These are phyloP conservation scores for Podospora anserina DNA, from an alignment of 495 filamentous ascomycete species.

Conservation along the genomic window DNA sequence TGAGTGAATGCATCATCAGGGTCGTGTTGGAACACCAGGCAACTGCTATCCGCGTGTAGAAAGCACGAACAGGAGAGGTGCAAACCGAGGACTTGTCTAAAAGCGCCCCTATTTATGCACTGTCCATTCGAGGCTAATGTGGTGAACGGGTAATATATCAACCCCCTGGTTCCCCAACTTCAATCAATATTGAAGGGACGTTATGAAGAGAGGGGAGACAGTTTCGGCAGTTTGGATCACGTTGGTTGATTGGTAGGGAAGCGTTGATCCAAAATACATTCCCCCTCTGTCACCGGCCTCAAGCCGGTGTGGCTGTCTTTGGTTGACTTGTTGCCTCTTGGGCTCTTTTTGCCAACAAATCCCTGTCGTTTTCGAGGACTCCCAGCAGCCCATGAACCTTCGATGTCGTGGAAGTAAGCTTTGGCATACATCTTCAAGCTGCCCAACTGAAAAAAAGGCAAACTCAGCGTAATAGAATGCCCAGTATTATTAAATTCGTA, in stretches of 20 bases:
- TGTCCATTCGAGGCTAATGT: not conserved
- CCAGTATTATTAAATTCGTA: not conserved
- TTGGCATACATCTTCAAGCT: not conserved
- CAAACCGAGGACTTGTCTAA: not conserved
- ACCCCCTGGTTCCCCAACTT: not conserved
- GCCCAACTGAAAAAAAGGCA: not conserved
- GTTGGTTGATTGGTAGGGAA: slow-evolving; percentile 2
- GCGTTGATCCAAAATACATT: not conserved
- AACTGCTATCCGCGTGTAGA: not conserved
- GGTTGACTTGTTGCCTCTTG: not conserved
- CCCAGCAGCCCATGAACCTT: too few relatives aligned
- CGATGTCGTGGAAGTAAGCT: not conserved
- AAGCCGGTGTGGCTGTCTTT: not conserved
- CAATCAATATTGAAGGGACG: not conserved
- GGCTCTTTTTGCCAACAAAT: too few relatives aligned
- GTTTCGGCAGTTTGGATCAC: slow-evolving; percentile 4
- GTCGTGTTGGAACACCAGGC: not conserved
- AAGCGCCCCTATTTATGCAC: not conserved
- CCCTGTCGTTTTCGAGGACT: too few relatives aligned
- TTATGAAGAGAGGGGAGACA: not conserved
- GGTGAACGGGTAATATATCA: not conserved
- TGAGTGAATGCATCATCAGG: not conserved
- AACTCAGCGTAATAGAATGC: not conserved
- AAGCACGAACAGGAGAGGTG: not conserved
- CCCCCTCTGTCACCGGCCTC: not conserved